Evolutionary conservation across 768 basidiomycete species (phyloP), one percentile per base, ranked within the genome.

Genomic region (Boletellus ananiceps): DNA sequence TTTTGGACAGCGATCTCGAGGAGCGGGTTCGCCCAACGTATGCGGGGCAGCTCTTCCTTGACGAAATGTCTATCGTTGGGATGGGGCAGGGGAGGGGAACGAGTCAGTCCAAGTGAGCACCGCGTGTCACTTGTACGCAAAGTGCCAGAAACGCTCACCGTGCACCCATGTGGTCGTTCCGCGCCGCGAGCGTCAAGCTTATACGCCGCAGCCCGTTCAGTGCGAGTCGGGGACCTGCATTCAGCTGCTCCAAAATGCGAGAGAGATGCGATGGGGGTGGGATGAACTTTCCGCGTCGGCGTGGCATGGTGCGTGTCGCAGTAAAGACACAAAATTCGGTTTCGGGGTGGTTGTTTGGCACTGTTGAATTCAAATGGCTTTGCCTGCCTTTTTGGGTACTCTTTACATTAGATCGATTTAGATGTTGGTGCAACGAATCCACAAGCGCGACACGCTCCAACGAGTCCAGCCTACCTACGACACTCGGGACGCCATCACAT

Each of bases 91-190:
- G 19, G 19, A 1, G 19, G 19, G 19, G 19, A 19, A 19, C 27
- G 8, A 5, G 29, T 29, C 29, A 9, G 8, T 29, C 29, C 29
- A 3, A 29, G 11, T 11, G 29, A 9, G 29, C 29, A 7, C 11
- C 29, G 8, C 11, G 8, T 11, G 11, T 8, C 13, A 47, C 3
- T 16, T 4, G 12, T 23, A n/a, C 2, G 29, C 12, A 15, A 15
- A 29, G 18, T 14, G 16, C 21, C 8, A 52, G 9, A 29, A 19
- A 12, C n/a, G 11, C 35, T 23, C 29, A 87, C 88, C 84, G 75
- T 23, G 86, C 84, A 55, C 85, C 86, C 61, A 82, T 86, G 63
- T 88, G 84, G 65, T 86, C 83, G 59, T 87, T 86, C 58, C 72
- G 71, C 29, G 71, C 69, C 2, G 84, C 84, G 38, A 77, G 73